Base-by-base conservation (phyloP, 2,329 filamentous ascomycete species). In the Diaporthe humulicola region DNA sequence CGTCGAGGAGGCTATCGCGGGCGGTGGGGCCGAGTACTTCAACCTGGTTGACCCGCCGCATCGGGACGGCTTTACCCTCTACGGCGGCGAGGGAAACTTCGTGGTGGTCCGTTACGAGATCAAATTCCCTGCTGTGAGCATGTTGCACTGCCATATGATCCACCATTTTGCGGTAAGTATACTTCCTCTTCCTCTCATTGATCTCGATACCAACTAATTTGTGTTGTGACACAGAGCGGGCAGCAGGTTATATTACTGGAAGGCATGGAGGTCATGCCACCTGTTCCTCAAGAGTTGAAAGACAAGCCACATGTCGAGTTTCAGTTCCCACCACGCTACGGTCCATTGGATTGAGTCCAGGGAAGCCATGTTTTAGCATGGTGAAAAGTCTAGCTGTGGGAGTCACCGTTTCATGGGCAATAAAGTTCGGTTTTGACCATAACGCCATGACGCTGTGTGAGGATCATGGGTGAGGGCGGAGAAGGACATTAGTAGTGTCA, bases 261-360 rank as follows among this genome's bases (percentile, higher is more conserved):
- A 38, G 56, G 30, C 9, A 58, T 58, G 56, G 56, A 58, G 19
- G 56, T 38, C 30, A 58, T 58, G 56, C 56, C 56, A 15, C 56
- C 56, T 4, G 52, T 58, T 12, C 30, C 56, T 5, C 30, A 58
- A 9, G 33, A 58, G 33, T 28, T 58, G 56, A 58, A 58, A 38
- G 33, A 58, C 19, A 58, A 58, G 30, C 56, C 56, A 2, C 56
- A 58, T 15, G 56, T 58, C 7, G 56, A 58, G 22, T 58, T 58
- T 28, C 30, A 36, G 9, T 58, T 58, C 19, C 56, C 56, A 30
- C 30, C 56, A 38, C 56, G 56, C 10, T 38, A 58, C 7, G 56
- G 56, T n/a, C 56, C 56, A n/a, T 15, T 58, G 56, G 56, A 58
- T 14, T 58, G 28, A 56, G 17, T 12, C 12, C 28, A 17, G 15